phyloP scores from a whole-genome alignment of 2,329 filamentous ascomycete genomes.

The Salinomyces thailandicus region DNA sequence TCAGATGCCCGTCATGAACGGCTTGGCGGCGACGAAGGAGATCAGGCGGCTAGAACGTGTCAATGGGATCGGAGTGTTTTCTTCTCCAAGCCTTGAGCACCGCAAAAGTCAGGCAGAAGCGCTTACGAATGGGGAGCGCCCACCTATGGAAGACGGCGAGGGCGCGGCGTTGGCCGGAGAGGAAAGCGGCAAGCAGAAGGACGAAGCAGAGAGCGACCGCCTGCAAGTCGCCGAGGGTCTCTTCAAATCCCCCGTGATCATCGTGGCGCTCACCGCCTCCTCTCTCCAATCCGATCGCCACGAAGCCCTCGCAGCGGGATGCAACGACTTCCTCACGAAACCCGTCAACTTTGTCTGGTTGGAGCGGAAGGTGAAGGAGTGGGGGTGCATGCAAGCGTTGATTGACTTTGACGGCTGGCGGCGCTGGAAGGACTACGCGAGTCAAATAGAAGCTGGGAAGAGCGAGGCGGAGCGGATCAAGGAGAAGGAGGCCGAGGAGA shows the following conservation, averaged over 20 bases:
- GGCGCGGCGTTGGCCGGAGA: not conserved
- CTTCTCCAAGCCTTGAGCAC: conserved; percentile 13
- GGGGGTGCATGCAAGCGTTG: conserved; percentile 98
- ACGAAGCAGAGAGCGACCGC: conserved; percentile 53
- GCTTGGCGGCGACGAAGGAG: conserved; percentile 87
- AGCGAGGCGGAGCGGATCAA: conserved; percentile 27
- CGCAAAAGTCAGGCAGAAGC: not conserved
- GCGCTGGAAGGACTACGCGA: conserved; percentile 79
- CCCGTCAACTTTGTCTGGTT: conserved; percentile 97
- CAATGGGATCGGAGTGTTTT: conserved; percentile 87
- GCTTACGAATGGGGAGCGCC: not conserved
- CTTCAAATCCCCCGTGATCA: conserved; percentile 96
- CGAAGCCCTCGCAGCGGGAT: conserved; percentile 86
- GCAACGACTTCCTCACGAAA: conserved; percentile 95
- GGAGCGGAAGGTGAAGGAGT: conserved; percentile 95
- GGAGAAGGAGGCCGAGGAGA: conserved; percentile 20
- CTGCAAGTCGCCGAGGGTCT: conserved; percentile 52
- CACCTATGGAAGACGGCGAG: not conserved
- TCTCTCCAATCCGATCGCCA: conserved; percentile 91
- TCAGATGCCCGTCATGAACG: conserved; percentile 28
- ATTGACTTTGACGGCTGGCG: conserved; percentile 98
- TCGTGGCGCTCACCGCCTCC: conserved; percentile 89
- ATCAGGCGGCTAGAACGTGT: conserved; percentile 81
- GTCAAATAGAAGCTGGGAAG: conserved; percentile 21
- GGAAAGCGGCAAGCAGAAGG: conserved; percentile 29